Evolutionary conservation across 805 yeast genomes (phyloP).

Genomic region (Teunomyces lycoperdinae): DNA sequence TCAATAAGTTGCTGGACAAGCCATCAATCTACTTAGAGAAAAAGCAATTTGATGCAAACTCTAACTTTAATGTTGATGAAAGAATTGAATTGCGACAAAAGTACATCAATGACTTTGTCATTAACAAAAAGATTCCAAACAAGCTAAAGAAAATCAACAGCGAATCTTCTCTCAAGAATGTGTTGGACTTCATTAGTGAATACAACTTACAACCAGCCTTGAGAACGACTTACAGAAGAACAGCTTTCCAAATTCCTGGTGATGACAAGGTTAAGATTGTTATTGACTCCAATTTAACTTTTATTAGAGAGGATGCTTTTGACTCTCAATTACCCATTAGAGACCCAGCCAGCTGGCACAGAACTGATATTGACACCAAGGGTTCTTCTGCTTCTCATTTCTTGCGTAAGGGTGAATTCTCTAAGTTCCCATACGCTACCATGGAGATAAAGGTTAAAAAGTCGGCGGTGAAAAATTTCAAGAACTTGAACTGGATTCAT

Average conservation of each 20-base stretch:
- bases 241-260: conserved; percentile 98
- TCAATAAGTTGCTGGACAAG: conserved; percentile 73
- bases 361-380: conserved; percentile 82
- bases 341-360: conserved; percentile 87
- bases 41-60: conserved; percentile 58
- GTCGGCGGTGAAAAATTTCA: conserved; percentile 33
- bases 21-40: conserved; percentile 82
- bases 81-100: conserved; percentile 76
- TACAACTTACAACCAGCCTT: conserved; percentile 78
- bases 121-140: conserved; percentile 12
- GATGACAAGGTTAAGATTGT: conserved; percentile 89
- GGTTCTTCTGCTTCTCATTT: conserved; percentile 65
- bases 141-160: conserved; percentile 14
- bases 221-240: conserved; percentile 83
- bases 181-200: conserved; percentile 61
- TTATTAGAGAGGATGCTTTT: conserved; percentile 87
- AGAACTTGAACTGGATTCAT: conserved; percentile 72
- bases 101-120: conserved; percentile 69
- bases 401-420: conserved; percentile 80
- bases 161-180: conserved; percentile 38
- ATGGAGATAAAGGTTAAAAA: conserved; percentile 74
- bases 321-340: conserved; percentile 85
- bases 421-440: conserved; percentile 81
- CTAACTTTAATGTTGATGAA: conserved; percentile 56
- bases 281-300: conserved; percentile 83